Evolutionary conservation across 106 monocot genomes (phyloP).

Genomic region (Apostasia ramifera): DNA sequence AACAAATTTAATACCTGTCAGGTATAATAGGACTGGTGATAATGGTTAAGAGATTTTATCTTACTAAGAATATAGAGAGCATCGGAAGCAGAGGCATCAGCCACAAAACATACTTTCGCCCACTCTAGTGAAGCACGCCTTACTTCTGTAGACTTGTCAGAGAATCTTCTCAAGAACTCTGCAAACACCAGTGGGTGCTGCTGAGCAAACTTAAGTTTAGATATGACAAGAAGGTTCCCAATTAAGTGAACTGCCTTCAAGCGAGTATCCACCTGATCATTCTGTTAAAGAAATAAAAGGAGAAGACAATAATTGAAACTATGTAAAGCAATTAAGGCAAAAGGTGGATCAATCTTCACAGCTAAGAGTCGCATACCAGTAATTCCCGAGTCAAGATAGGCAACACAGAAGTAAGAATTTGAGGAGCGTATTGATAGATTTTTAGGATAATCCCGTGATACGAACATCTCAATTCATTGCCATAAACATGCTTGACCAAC

Average conservation of each 20-base stretch:
- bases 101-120: conserved; percentile 58
- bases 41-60: conserved; percentile 6
- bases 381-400: conserved; percentile 70
- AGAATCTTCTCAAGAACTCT: conserved; percentile 80
- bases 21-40: neutral
- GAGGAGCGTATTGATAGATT: conserved; percentile 65
- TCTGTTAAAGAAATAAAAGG: conserved; percentile 33
- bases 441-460: conserved; percentile 66
- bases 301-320: conserved; percentile 1
- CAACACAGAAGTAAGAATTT: conserved; percentile 56
- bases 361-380: conserved; percentile 42
- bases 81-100: conserved; percentile 31
- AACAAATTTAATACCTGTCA: conserved; percentile 7
- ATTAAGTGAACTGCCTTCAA: conserved; percentile 68
- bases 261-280: conserved; percentile 86
- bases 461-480: conserved; percentile 36
- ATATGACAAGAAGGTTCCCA: conserved; percentile 62
- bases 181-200: conserved; percentile 54
- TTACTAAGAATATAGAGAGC: conserved; percentile 55
- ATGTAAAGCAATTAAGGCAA: neutral
- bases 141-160: conserved; percentile 83
- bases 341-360: neutral
- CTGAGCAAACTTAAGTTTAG: conserved; percentile 44
- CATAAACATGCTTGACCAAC: conserved; percentile 23
- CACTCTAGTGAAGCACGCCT: conserved; percentile 71